Conservation (phyloP, 106 monocot species). For the Dendrobium huoshanense region DNA sequence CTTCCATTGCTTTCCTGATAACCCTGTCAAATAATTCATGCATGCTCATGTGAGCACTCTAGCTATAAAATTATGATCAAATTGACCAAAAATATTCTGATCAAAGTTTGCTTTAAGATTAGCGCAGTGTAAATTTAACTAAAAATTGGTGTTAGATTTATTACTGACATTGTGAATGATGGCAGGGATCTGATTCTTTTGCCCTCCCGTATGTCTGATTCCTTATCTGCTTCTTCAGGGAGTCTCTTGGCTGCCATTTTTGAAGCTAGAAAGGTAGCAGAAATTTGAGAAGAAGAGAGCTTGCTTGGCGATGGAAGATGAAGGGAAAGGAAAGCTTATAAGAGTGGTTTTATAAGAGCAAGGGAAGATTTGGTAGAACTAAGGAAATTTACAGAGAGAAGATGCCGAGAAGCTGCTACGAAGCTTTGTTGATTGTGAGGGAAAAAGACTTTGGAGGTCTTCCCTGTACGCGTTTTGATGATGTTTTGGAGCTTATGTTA, state of each 20-base stretch:
- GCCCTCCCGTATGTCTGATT: background rate
- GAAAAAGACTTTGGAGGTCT: background rate
- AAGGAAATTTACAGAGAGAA: conserved; percentile 4
- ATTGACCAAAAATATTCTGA: background rate
- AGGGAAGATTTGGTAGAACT: background rate
- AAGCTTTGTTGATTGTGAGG: background rate
- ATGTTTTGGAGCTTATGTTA: too few species aligned
- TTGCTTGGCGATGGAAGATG: background rate
- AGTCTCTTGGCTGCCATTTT: conserved; percentile 5
- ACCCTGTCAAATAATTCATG: background rate
- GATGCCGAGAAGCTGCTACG: background rate
- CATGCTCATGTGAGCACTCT: background rate
- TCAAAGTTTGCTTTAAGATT: too few species aligned
- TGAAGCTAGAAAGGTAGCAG: background rate
- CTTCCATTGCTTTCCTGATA: background rate
- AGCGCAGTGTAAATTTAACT: background rate
- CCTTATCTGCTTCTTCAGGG: background rate
- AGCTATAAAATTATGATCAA: background rate
- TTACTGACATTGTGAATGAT: conserved; percentile 6
- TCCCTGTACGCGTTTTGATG: too few species aligned
- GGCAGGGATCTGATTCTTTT: conserved; percentile 1
- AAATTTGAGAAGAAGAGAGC: background rate
- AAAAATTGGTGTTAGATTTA: background rate
- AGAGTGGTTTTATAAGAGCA: background rate
- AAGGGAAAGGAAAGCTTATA: background rate